Evolutionary conservation across 805 yeast genomes (phyloP), one percentile per base, ranked within the genome.

Genomic region (Barnettozyma wickerhamii): DNA sequence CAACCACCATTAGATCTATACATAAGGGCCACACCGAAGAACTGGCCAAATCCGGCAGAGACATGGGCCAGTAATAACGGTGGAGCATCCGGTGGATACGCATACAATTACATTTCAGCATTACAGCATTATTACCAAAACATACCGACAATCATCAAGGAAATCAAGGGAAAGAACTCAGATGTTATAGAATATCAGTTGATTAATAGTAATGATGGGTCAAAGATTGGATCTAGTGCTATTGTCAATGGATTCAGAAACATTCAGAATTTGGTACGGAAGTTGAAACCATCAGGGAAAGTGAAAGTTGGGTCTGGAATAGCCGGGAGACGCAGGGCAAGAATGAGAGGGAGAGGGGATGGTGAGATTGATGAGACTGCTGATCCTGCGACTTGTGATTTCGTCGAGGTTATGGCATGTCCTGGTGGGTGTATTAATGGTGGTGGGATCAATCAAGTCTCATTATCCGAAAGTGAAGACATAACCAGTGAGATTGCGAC

Each of bases 401-500:
- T 84, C 51, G 85, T 91, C 6, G 99, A 93, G 55, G 84, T 93
- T 33, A 91, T 89, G 96, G 99, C 99, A 1, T 93, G 99, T 60
- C 99, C 99, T 6, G 89, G 87, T 21, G 99, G 99, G 1, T 93
- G 98, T 56, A 85, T 90, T 42, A 93, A 91, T 55, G 99, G 99
- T 10, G 98, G 99, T 18, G 99, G 99, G 0, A 90, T 89, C 53
- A 56, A 50, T 30, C 43, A 38, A 37, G 38, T 37, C 4, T 40
- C 46, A 13, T 30, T 37, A 3, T 34, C 36, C n/a, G 33, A 32
- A 18, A 18, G 31, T 14, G 28, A 23, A 4, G 37, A 38, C 10
- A 19, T 38, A 18, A 38, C 26, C 13, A 27, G 31, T 30, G 50
- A 47, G 29, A 21, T 45, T 13, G 30, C 42, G 7, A 29, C 35